Conservation (phyloP, 1,284 basidiomycete genomes). For the Tilletiaria anomala region DNA sequence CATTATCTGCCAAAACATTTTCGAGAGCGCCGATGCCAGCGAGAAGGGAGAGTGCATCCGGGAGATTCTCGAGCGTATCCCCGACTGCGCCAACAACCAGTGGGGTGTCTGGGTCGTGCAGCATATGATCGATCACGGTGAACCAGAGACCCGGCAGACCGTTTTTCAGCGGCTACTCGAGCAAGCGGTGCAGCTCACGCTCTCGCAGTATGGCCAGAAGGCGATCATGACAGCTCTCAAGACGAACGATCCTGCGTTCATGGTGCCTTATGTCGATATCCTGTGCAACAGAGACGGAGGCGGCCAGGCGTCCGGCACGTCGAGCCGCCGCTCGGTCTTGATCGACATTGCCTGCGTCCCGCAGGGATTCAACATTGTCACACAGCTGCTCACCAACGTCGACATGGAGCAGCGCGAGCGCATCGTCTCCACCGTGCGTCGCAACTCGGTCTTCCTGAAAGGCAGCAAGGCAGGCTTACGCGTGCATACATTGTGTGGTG, state of each 20-base stretch:
- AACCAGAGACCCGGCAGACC: conserved; percentile 7
- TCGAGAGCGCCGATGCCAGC: conserved; percentile 20
- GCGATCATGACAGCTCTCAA: conserved; percentile 35
- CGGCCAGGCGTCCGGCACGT: conserved; percentile 1
- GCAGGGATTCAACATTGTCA: conserved; percentile 35
- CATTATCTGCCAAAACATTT: conserved; percentile 30
- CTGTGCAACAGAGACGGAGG: no score
- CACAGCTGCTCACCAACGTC: conserved; percentile 36
- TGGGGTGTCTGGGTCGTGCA: conserved; percentile 39
- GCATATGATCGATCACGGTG: conserved; percentile 34
- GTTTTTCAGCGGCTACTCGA: conserved; percentile 15
- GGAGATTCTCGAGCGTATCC: conserved; percentile 23
- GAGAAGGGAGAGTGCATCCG: conserved; percentile 22
- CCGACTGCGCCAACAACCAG: conserved; percentile 25
- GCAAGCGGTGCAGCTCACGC: conserved; percentile 16
- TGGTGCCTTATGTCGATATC: conserved; percentile 15
- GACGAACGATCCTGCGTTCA: conserved; percentile 12
- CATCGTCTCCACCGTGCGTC: conserved; percentile 29
- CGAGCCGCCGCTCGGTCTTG: conserved; percentile 23
- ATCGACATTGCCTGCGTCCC: conserved; percentile 29
- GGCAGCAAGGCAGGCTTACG: conserved; percentile 35
- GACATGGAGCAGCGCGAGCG: conserved; percentile 14
- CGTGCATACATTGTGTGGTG: conserved; percentile 31
- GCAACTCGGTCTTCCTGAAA: conserved; percentile 32
- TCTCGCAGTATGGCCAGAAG: conserved; percentile 34